Conservation (phyloP, 2,329 filamentous ascomycete genomes). For the Colletotrichum lini region DNA sequence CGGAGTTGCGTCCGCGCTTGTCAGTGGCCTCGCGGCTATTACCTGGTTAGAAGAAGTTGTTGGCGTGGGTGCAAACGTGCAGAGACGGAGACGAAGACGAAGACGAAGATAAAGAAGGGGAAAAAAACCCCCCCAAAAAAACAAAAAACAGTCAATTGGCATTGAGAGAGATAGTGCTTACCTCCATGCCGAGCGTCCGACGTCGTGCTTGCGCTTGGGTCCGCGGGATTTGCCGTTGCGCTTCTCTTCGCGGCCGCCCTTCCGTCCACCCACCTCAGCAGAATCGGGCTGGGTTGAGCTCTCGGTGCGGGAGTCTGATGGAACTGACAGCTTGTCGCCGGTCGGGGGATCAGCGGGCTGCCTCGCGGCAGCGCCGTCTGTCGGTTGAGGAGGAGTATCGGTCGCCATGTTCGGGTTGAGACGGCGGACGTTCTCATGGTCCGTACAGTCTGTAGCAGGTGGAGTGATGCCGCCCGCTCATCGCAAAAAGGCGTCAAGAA, state of each 20-base stretch:
- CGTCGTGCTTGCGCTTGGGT: constrained; percentile 39
- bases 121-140: background rate
- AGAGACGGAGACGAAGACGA: too few relatives aligned
- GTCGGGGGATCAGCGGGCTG: constrained; percentile 26
- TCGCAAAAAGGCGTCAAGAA: constrained; percentile 32
- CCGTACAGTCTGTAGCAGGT: constrained; percentile 25
- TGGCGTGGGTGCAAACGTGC: constrained; percentile 8
- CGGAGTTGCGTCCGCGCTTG: constrained; percentile 57
- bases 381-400: constrained; percentile 28
- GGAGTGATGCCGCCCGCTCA: constrained; percentile 26
- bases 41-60: constrained; percentile 53
- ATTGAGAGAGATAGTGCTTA: background rate
- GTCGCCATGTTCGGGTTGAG: constrained; percentile 36
- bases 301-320: constrained; percentile 29
- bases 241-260: constrained; percentile 24
- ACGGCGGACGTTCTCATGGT: constrained; percentile 38
- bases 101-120: too few relatives aligned
- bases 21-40: constrained; percentile 54
- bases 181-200: constrained; percentile 38
- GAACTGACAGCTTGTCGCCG: constrained; percentile 16
- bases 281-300: constrained; percentile 13
- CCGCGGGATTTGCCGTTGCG: constrained; percentile 27
- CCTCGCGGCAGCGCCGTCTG: constrained; percentile 23
- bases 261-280: constrained; percentile 5
- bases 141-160: background rate